These are phyloP conservation scores for Graphilbum sp. DNA, from an alignment of 2,329 filamentous ascomycete genomes.

Conservation along the genomic window DNA sequence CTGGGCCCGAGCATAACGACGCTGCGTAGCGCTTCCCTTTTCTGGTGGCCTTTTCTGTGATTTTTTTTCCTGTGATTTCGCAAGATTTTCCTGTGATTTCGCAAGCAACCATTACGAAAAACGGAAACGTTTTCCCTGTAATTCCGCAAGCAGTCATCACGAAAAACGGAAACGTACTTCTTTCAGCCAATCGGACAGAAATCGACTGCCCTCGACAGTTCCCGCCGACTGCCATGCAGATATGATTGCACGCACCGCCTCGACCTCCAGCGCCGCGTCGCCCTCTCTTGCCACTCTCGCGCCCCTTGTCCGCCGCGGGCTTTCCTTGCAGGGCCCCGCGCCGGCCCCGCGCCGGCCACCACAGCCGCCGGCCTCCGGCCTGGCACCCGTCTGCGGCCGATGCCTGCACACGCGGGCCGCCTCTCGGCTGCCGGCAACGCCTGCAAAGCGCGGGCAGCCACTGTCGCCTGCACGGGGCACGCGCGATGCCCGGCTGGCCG, in stretches of 20 bases:
- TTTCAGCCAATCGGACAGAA: too few species aligned
- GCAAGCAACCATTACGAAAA: too few species aligned
- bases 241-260: slow-evolving; percentile 5
- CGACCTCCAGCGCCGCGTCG: neutral
- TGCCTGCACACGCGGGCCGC: slow-evolving; percentile 5
- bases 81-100: too few species aligned
- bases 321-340: neutral
- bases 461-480: neutral
- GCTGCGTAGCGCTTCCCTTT: too few species aligned
- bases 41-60: too few species aligned
- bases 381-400: slow-evolving; percentile 4
- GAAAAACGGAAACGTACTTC: too few species aligned
- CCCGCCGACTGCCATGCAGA: neutral
- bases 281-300: slow-evolving; percentile 2
- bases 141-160: too few species aligned
- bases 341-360: neutral
- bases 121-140: too few species aligned
- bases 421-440: neutral
- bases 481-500: too few species aligned
- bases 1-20: too few species aligned
- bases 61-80: too few species aligned
- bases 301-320: slow-evolving; percentile 5
- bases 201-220: too few species aligned
- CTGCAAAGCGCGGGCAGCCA: neutral
- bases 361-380: neutral